Conservation (phyloP, 2,329 filamentous ascomycete species). For the Diaporthe nobilis region DNA sequence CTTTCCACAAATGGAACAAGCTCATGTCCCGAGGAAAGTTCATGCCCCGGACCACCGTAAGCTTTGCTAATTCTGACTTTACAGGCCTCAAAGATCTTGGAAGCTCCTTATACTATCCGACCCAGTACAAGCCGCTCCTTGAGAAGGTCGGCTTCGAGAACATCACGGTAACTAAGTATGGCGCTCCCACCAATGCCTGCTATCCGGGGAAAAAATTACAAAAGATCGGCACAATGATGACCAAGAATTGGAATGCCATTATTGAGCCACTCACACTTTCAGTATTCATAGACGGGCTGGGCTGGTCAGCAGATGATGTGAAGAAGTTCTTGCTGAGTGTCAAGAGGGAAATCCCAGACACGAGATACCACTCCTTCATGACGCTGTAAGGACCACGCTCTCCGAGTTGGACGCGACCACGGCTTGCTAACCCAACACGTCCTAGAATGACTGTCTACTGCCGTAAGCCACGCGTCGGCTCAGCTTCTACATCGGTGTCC, state of each 20-base stretch:
- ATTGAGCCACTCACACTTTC: constrained; percentile 46
- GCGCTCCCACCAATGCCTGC: constrained; percentile 49
- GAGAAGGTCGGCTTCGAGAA: constrained; percentile 47
- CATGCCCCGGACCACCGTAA: constrained; percentile 8
- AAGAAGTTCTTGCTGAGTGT: constrained; percentile 45
- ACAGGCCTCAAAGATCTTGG: constrained; percentile 49
- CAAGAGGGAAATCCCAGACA: constrained; percentile 47
- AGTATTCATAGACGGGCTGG: constrained; percentile 45
- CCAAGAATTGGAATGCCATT: constrained; percentile 47
- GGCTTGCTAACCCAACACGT: constrained; percentile 18
- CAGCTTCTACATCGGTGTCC: constrained; percentile 42
- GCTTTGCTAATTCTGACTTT: constrained; percentile 38
- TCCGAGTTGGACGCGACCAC: background rate
- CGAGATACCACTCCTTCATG: constrained; percentile 49
- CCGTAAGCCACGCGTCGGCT: constrained; percentile 47
- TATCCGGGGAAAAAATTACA: constrained; percentile 50
- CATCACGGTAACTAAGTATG: constrained; percentile 48
- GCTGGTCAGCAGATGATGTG: constrained; percentile 47
- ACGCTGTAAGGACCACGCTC: constrained; percentile 46
- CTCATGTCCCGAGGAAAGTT: constrained; percentile 48
- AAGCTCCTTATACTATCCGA: constrained; percentile 49
- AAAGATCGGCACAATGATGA: constrained; percentile 50
- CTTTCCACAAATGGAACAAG: constrained; percentile 50
- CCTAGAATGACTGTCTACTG: constrained; percentile 49
- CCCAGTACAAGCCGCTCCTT: constrained; percentile 46